Evolutionary conservation across 2,329 filamentous ascomycete genomes (phyloP), one percentile per base, ranked within the genome.

Genomic region (Fusarium transvaalense): DNA sequence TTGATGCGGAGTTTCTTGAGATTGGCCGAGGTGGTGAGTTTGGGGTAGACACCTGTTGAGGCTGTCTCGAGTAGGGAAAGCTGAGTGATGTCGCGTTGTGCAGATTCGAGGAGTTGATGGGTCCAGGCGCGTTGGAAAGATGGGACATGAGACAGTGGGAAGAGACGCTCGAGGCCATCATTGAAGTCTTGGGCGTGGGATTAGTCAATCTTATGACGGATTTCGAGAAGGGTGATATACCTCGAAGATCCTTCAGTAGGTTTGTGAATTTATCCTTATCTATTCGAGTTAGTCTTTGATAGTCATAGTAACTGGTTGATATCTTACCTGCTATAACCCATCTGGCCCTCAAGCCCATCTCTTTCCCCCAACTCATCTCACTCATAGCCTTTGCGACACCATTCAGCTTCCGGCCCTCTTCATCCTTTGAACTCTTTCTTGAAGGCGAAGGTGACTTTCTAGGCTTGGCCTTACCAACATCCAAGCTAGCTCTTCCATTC

Each of bases 1-100:
- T 84, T 84, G 69, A 84, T 82, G 52, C 81, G 78, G 23, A 84
- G 77, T 48, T 81, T 78, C 71, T 84, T 84, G 54, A 83, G 77
- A 43, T 76, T 79, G 41, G 82, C 82, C 1, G 81, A 80, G 25
- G 79, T 74, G 51, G 77, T 82, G 23, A 84, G 77, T 41, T 80
- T 74, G 5, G 82, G 81, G 63, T 83, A 84, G 37, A 78, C 74
- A 35, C 79, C 81, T 5, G 75, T 77, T 9, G 81, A 77, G 5
- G 82, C 82, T 13, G 72, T 77, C 45, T 83, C 81, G 10, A 84
- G 78, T 6, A 83, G 75, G 15, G 76, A 78, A 37, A 84, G 77
- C 71, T 83, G 76, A 17, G 73, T 66, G 41, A 83, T 53, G 58
- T 83, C 81, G 38, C 81, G 77, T 57, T 81, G 75, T 10, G 81